phyloP scores from a whole-genome alignment of 1,139 yeast species.

The Citeromyces siamensis region DNA sequence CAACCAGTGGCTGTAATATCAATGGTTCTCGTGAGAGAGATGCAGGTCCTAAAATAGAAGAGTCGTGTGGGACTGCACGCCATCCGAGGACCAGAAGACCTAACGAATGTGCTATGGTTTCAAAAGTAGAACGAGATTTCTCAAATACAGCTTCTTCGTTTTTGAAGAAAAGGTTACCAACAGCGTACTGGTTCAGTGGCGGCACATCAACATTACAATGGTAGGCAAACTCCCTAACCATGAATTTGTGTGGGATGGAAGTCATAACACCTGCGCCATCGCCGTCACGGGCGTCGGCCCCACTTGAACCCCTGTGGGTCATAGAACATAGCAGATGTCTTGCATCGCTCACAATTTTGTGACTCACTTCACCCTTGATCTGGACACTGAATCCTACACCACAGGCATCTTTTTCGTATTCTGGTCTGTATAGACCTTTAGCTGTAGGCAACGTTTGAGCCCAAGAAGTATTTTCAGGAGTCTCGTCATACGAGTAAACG shows the following conservation, averaged over 20 bases:
- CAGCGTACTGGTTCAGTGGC: constrained; percentile 78
- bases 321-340: constrained; percentile 81
- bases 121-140: constrained; percentile 67
- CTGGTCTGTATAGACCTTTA: constrained; percentile 66
- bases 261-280: constrained; percentile 98
- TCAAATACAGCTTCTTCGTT: constrained; percentile 51
- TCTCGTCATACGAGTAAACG: constrained; percentile 58
- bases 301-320: constrained; percentile 98
- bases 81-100: constrained; percentile 84
- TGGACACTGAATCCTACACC: constrained; percentile 98
- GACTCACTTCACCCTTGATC: constrained; percentile 79
- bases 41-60: constrained; percentile 88
- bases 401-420: constrained; percentile 91
- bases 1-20: constrained; percentile 81
- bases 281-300: constrained; percentile 92
- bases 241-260: constrained; percentile 82
- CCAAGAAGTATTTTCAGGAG: constrained; percentile 79
- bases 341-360: constrained; percentile 91
- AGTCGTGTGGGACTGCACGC: constrained; percentile 95
- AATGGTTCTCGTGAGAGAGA: constrained; percentile 89
- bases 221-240: constrained; percentile 62
- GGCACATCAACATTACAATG: constrained; percentile 56
- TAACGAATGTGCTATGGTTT: constrained; percentile 61
- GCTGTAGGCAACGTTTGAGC: constrained; percentile 79
- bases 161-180: constrained; percentile 87